These are phyloP conservation scores for Ganoderma lucidum DNA, from an alignment of 1,284 basidiomycete genomes.

Conservation along the genomic window DNA sequence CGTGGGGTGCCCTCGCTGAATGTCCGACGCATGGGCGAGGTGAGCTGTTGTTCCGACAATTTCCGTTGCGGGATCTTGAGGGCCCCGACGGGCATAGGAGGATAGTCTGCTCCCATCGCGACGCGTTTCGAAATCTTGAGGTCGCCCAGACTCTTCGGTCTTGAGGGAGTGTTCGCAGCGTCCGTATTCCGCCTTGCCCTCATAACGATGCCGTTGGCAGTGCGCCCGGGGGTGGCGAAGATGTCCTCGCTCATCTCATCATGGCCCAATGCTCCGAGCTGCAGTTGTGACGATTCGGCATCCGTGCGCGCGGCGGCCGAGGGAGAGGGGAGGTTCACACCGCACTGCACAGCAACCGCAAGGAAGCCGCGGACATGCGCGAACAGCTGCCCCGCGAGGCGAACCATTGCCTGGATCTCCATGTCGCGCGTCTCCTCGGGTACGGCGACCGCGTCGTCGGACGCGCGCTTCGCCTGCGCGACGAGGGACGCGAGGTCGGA, in stretches of 20 bases:
- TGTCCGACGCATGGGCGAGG: slow-evolving; percentile 26
- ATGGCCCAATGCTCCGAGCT: slow-evolving; percentile 35
- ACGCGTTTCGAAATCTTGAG: slow-evolving; percentile 49
- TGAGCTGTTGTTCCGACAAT: slow-evolving; percentile 30
- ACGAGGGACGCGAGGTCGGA: slow-evolving; percentile 87
- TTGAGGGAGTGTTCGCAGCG: slow-evolving; percentile 46
- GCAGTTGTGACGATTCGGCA: slow-evolving; percentile 43
- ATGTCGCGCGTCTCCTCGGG: slow-evolving; percentile 58
- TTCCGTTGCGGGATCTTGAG: slow-evolving; percentile 27
- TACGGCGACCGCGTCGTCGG: slow-evolving; percentile 52
- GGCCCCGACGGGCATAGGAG: slow-evolving; percentile 40
- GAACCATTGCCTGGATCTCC: slow-evolving; percentile 78
- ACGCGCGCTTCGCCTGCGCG: slow-evolving; percentile 82
- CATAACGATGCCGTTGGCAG: slow-evolving; percentile 36
- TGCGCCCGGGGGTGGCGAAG: slow-evolving; percentile 33
- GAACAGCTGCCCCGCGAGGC: slow-evolving; percentile 77
- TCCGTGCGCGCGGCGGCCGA: slow-evolving; percentile 42
- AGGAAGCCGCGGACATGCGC: slow-evolving; percentile 76
- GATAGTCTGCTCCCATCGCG: slow-evolving; percentile 33
- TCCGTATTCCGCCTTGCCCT: slow-evolving; percentile 32
- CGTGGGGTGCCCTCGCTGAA: slow-evolving; percentile 22
- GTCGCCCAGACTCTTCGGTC: slow-evolving; percentile 63
- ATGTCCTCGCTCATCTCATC: slow-evolving; percentile 33
- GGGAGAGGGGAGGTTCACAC: slow-evolving; percentile 75
- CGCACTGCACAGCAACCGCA: slow-evolving; percentile 80